Evolutionary conservation across 345 rosid genomes (phyloP), one percentile per base, ranked within the genome.

Genomic region (Isatis tinctoria): DNA sequence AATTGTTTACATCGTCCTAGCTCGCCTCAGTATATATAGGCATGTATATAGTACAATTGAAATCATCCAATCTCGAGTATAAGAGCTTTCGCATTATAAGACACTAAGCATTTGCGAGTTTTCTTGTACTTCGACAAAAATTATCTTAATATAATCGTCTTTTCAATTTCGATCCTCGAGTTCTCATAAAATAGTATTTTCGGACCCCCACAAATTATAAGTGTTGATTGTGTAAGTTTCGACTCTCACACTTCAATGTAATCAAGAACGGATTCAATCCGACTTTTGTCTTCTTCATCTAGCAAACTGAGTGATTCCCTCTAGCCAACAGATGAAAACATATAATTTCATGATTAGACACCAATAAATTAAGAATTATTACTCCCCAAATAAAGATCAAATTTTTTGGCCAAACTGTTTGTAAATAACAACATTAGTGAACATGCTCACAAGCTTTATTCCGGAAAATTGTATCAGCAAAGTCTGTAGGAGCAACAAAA

Each of bases 211-310:
- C n/a, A n/a, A n/a, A n/a, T 88, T 82, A 80, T 90, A n/a, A n/a
- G n/a, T n/a, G n/a, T n/a, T n/a, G n/a, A n/a, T n/a, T n/a, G n/a
- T n/a, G n/a, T n/a, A n/a, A n/a, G n/a, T n/a, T n/a, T n/a, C n/a
- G n/a, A n/a, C n/a, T n/a, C n/a, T n/a, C n/a, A n/a, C n/a, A n/a
- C 98, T 81, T 94, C 92, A 20, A 88, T 77, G 83, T 84, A 91
- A 73, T 84, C 83, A 18, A 91, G 91, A 78, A 85, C 71, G 62
- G 48, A 73, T 75, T 84, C 88, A 30, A 88, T 17, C 63, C 82
- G 82, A 61, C 10, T 80, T 77, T 67, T 66, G 12, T 84, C 90
- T 75, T 61, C 81, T 3, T 72, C 47, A 6, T 73, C 59, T 60
- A 88, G 68, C 45, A 94, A 85, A 79, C 78, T 61, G 6, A 65